phyloP scores from a whole-genome alignment of 1,139 yeast genomes.

The Magnusiomyces suaveolens region DNA sequence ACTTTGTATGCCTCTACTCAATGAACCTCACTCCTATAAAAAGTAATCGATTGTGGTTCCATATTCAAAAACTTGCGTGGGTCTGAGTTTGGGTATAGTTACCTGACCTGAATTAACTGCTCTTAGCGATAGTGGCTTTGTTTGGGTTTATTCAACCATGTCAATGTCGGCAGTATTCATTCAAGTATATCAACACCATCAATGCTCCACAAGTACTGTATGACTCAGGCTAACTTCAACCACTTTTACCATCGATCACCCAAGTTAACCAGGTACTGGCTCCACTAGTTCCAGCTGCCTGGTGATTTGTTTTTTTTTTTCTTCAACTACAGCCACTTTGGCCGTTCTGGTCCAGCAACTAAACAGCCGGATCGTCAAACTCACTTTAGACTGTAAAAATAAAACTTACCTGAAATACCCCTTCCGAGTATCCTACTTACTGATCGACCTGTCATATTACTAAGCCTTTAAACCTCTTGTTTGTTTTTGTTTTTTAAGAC shows the following conservation, averaged over 20 bases:
- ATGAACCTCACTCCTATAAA: constrained; percentile 96
- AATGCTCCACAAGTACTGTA: no score
- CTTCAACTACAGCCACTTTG: no score
- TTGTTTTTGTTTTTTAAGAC: constrained; percentile 75
- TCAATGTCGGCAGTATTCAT: no score
- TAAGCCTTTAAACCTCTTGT: constrained; percentile 76
- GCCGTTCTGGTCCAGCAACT: constrained; percentile 11
- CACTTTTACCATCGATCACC: no score
- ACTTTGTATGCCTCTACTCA: constrained; percentile 86
- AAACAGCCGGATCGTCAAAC: constrained; percentile 34
- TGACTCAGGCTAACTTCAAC: no score
- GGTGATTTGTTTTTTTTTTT: no score
- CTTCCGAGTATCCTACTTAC: constrained; percentile 55
- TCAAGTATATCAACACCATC: no score
- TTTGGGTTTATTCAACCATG: no score
- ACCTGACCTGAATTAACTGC: constrained; percentile 82
- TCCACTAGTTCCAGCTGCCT: no score
- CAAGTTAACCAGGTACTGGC: no score
- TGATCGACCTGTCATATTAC: constrained; percentile 64
- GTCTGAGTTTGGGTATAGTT: constrained; percentile 74
- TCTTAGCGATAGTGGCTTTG: no score
- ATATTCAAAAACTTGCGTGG: constrained; percentile 72
- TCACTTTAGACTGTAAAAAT: constrained; percentile 79
- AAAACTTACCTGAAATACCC: constrained; percentile 62
- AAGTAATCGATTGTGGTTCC: constrained; percentile 79